These are phyloP conservation scores for Fusarium dimerum DNA, from an alignment of 2,329 filamentous ascomycete species.

Conservation along the genomic window DNA sequence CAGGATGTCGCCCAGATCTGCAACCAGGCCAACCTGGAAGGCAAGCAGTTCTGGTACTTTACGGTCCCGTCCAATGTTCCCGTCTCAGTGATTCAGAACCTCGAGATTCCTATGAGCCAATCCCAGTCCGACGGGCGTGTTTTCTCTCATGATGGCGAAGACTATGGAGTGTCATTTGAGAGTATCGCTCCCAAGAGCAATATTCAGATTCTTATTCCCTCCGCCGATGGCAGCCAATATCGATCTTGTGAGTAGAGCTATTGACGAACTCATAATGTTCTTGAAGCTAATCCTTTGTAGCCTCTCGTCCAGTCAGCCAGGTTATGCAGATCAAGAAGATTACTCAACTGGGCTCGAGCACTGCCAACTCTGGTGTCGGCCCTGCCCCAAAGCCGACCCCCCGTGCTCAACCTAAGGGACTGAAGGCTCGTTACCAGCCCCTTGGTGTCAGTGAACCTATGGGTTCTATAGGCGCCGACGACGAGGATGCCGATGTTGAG, in stretches of 20 bases:
- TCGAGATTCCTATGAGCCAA: slow-evolving; percentile 61
- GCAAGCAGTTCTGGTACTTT: slow-evolving; percentile 81
- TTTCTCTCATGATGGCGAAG: slow-evolving; percentile 62
- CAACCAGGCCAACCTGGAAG: slow-evolving; percentile 58
- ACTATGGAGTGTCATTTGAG: slow-evolving; percentile 62
- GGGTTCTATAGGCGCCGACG: slow-evolving; percentile 44
- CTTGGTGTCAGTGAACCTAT: slow-evolving; percentile 52
- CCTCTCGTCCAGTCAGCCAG: slow-evolving; percentile 50
- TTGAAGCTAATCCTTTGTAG: slow-evolving; percentile 18
- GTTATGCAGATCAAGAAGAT: slow-evolving; percentile 67
- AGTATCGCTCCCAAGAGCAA: slow-evolving; percentile 49
- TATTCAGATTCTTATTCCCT: slow-evolving; percentile 63
- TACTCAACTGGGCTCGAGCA: slow-evolving; percentile 52
- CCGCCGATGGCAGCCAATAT: slow-evolving; percentile 55
- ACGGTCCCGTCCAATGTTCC: slow-evolving; percentile 70
- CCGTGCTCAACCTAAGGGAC: slow-evolving; percentile 65
- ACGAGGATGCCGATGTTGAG: slow-evolving; percentile 49
- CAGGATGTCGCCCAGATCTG: slow-evolving; percentile 57
- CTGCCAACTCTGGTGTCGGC: slow-evolving; percentile 35
- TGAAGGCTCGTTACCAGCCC: slow-evolving; percentile 68
- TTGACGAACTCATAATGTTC: not conserved
- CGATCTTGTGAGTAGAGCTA: slow-evolving; percentile 47
- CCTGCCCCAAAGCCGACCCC: slow-evolving; percentile 52
- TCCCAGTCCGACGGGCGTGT: slow-evolving; percentile 54
- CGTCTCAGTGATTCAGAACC: slow-evolving; percentile 65